Percentiles rank a stretch among this genome's conserved stretches.
These are phyloP conservation scores for Sphaceloma murrayae DNA, from an alignment of 2,329 filamentous ascomycete species.

Conservation along the genomic window DNA sequence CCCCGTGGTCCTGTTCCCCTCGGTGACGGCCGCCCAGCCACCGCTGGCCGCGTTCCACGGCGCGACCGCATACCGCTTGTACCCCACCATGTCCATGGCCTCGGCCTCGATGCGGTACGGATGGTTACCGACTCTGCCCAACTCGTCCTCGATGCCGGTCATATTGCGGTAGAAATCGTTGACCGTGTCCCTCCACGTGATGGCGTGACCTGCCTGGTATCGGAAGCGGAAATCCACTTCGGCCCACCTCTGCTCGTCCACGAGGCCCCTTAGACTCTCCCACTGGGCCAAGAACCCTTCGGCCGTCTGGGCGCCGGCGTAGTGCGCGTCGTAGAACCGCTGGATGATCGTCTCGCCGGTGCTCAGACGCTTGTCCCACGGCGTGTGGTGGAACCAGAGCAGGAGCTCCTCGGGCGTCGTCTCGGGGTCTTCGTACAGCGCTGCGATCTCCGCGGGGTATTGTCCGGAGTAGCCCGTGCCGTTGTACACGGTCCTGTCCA, in stretches of 20 bases:
- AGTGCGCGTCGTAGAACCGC: constrained; percentile 57
- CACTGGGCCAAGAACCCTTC: constrained; percentile 49
- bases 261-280: constrained; percentile 44
- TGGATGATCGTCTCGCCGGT: constrained; percentile 59
- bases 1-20: constrained; percentile 42
- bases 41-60: constrained; percentile 54
- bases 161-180: constrained; percentile 54
- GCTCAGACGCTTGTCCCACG: constrained; percentile 53
- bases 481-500: constrained; percentile 61
- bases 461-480: constrained; percentile 58
- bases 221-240: constrained; percentile 49
- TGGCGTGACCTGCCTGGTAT: constrained; percentile 59
- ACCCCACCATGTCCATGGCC: constrained; percentile 51
- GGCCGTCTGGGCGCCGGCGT: constrained; percentile 49
- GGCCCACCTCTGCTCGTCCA: constrained; percentile 52
- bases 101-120: constrained; percentile 61
- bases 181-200: constrained; percentile 62
- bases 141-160: constrained; percentile 50
- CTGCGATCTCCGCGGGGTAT: constrained; percentile 53
- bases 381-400: constrained; percentile 66
- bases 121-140: constrained; percentile 49
- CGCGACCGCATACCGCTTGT: constrained; percentile 43
- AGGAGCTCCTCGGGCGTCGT: constrained; percentile 59
- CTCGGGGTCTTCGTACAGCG: constrained; percentile 49
- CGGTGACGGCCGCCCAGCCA: constrained; percentile 46